Conservation (phyloP, 2,329 filamentous ascomycete genomes). For the Coniochaeta sp. region DNA sequence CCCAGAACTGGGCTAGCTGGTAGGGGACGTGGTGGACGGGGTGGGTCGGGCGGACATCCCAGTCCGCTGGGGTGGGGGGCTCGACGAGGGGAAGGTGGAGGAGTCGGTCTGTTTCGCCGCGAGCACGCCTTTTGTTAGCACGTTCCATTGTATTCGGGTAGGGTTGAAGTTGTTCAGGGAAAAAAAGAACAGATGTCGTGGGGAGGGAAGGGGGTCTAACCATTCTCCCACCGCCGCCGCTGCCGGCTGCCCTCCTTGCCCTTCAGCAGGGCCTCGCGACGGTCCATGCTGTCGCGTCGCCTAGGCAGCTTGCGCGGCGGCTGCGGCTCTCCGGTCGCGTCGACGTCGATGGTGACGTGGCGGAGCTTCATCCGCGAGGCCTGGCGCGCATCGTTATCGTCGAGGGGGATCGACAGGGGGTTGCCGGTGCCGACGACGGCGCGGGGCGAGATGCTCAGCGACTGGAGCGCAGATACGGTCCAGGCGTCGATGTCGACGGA, state of each 20-base stretch:
- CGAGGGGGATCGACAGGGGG: conserved; percentile 68
- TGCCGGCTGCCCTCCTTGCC: conserved; percentile 87
- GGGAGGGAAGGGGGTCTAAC: conserved; percentile 51
- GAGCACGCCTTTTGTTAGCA: neutral
- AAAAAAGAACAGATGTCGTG: conserved; percentile 3
- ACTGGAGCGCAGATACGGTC: conserved; percentile 52
- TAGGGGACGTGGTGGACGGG: conserved; percentile 73
- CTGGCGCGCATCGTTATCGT: conserved; percentile 38
- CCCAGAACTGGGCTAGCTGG: conserved; percentile 82
- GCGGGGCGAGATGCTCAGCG: conserved; percentile 47
- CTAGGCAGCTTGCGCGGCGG: conserved; percentile 37
- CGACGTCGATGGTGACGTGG: conserved; percentile 13
- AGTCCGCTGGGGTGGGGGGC: conserved; percentile 76
- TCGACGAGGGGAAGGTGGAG: conserved; percentile 79
- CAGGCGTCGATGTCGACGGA: conserved; percentile 59
- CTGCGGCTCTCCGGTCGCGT: conserved; percentile 5
- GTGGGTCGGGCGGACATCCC: conserved; percentile 75
- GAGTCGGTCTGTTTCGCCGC: conserved; percentile 64
- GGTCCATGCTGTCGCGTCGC: conserved; percentile 45
- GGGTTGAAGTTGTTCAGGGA: neutral
- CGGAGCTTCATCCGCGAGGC: conserved; percentile 15
- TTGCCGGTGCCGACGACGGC: conserved; percentile 52
- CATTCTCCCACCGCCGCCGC: conserved; percentile 90
- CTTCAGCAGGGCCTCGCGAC: conserved; percentile 71
- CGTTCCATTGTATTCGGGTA: neutral